Conservation (phyloP, 306 rosid species). For the Vachellia collinsii region DNA sequence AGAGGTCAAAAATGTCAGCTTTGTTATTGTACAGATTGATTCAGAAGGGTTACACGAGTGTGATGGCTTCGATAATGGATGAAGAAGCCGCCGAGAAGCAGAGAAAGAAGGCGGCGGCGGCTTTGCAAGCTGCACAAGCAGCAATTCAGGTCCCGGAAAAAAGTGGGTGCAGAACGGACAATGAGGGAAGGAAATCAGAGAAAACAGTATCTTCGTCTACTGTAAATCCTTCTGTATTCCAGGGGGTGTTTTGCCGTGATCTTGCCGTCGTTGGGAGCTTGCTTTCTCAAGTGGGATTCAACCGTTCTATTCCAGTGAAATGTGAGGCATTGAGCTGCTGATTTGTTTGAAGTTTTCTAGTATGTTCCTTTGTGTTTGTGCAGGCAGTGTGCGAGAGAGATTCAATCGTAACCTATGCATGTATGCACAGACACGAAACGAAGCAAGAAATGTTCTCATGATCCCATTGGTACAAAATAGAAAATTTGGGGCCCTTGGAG, state of each 20-base stretch:
- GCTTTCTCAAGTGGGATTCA: constrained; percentile 75
- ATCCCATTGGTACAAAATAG: constrained; percentile 24
- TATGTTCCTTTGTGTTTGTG: not conserved
- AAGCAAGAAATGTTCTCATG: constrained; percentile 29
- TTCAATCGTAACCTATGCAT: not conserved
- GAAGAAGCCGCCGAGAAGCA: constrained; percentile 73
- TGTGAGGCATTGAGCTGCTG: constrained; percentile 86
- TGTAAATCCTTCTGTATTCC: constrained; percentile 48
- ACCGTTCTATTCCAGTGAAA: constrained; percentile 75
- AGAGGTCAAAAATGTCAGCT: constrained; percentile 73
- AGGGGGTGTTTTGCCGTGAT: constrained; percentile 92
- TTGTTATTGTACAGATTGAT: constrained; percentile 71
- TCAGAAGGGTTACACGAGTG: constrained; percentile 75
- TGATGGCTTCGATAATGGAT: constrained; percentile 58
- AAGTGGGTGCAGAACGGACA: constrained; percentile 39
- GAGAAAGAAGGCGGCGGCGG: constrained; percentile 54
- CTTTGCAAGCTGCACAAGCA: constrained; percentile 45
- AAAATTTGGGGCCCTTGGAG: constrained; percentile 28
- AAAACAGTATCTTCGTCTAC: constrained; percentile 35
- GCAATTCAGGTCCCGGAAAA: constrained; percentile 48
- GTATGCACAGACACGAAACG: not conserved
- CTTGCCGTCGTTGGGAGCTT: constrained; percentile 76
- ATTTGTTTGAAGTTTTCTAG: not conserved
- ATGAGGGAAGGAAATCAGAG: constrained; percentile 34
- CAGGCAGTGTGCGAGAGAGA: not conserved